Conservation (phyloP, 768 basidiomycete species). For the Termitomyces sp. region DNA sequence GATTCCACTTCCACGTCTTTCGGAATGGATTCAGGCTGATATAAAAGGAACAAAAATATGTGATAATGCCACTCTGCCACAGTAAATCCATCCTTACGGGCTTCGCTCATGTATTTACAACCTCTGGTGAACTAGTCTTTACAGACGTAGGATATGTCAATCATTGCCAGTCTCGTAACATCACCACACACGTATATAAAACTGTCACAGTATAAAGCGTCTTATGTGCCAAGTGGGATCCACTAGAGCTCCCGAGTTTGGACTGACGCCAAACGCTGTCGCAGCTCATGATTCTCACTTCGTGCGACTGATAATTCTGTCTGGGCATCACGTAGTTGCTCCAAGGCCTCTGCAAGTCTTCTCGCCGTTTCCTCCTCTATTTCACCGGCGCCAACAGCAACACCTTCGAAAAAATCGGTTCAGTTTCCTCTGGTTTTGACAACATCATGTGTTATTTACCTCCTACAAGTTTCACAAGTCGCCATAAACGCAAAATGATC, state of each 20-base stretch:
- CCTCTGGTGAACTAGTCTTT: not conserved
- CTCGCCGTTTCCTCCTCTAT: constrained; percentile 49
- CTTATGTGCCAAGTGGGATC: not conserved
- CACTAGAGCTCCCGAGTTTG: not conserved
- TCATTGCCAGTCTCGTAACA: constrained; percentile 7
- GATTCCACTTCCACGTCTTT: constrained; percentile 44
- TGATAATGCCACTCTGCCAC: constrained; percentile 14
- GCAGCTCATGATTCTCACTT: constrained; percentile 52
- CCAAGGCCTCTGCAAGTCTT: constrained; percentile 42
- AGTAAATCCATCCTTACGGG: not conserved
- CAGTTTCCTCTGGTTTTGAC: not conserved
- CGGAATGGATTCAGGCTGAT: constrained; percentile 50
- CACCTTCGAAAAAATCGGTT: constrained; percentile 34
- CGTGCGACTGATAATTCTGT: constrained; percentile 37
- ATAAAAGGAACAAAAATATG: constrained; percentile 20
- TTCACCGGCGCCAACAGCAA: constrained; percentile 72
- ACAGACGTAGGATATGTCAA: not conserved
- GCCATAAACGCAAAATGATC: constrained; percentile 73
- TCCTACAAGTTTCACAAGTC: constrained; percentile 68
- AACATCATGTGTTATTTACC: constrained; percentile 19
- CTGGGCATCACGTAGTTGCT: constrained; percentile 39
- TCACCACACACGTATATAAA: not conserved
- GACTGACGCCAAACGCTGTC: constrained; percentile 24
- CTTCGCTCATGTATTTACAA: not conserved
- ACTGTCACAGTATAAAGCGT: too few relatives aligned